phyloP scores from a whole-genome alignment of 2,329 filamentous ascomycete genomes.

The Paraphaeosphaeria minitans region DNA sequence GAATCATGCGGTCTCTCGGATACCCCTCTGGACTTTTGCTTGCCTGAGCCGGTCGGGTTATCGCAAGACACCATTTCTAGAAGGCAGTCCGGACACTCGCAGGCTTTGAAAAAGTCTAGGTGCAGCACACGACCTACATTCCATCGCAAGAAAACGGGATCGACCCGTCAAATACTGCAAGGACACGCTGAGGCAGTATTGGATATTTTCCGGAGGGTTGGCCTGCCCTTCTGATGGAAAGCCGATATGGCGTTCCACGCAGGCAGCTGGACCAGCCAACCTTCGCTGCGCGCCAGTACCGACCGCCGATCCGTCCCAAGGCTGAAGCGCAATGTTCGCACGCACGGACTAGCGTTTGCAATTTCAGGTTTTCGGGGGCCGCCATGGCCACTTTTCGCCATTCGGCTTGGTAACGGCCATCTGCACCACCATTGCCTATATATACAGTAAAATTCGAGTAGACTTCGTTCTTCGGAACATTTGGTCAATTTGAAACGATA shows the following conservation, averaged over 20 bases:
- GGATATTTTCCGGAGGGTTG: background rate
- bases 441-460: background rate
- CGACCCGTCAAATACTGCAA: background rate
- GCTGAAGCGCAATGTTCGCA: background rate
- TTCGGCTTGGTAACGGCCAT: background rate
- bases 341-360: background rate
- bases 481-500: conserved; percentile 41
- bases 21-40: background rate
- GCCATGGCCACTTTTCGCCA: background rate
- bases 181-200: background rate
- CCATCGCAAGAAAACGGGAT: background rate
- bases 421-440: background rate
- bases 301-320: background rate
- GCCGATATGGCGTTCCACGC: background rate
- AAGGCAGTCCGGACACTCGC: background rate
- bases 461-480: conserved; percentile 8
- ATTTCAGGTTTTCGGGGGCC: background rate
- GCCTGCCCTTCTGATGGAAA: background rate
- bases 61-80: background rate
- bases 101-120: no score
- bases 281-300: background rate
- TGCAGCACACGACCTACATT: no score
- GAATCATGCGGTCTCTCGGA: background rate
- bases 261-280: background rate
- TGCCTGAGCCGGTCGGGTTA: background rate